Evolutionary conservation across 2,329 filamentous ascomycete species (phyloP).

Genomic region (Aspergillus sp.): DNA sequence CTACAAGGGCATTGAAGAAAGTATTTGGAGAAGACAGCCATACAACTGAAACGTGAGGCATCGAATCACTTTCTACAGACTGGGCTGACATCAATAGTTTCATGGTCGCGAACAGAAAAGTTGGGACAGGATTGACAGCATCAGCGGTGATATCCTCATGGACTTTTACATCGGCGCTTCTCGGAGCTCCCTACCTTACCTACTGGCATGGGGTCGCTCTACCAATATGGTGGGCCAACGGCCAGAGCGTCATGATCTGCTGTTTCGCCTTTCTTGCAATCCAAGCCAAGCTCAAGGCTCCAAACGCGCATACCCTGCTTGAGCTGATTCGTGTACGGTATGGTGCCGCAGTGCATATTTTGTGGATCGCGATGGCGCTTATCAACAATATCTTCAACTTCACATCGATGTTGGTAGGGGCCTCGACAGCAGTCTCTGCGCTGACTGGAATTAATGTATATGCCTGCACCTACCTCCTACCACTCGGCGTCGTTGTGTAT

Average conservation of each 20-base stretch:
- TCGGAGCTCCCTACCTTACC: neutral
- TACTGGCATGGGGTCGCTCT: neutral
- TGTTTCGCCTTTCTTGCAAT: slow-evolving; percentile 44
- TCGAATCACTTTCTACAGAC: slow-evolving; percentile 27
- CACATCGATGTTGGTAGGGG: slow-evolving; percentile 40
- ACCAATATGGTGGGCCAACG: neutral
- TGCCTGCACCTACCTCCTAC: slow-evolving; percentile 43
- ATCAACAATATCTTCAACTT: slow-evolving; percentile 46
- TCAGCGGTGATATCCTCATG: slow-evolving; percentile 2
- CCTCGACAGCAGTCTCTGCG: slow-evolving; percentile 40
- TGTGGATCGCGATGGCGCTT: slow-evolving; percentile 42
- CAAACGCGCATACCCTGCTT: slow-evolving; percentile 45
- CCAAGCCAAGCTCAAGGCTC: slow-evolving; percentile 43
- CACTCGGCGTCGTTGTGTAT: slow-evolving; percentile 40
- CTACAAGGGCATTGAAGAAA: neutral
- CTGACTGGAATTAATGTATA: slow-evolving; percentile 46
- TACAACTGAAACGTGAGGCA: slow-evolving; percentile 11
- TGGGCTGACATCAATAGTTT: slow-evolving; percentile 20
- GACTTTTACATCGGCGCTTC: neutral
- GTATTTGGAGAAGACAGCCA: neutral
- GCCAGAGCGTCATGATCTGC: slow-evolving; percentile 43
- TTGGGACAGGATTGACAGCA: slow-evolving; percentile 1
- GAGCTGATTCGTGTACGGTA: slow-evolving; percentile 44
- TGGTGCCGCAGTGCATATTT: slow-evolving; percentile 38
- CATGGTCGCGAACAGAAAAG: neutral